Evolutionary conservation across 352 stramenopile genomes (phyloP).

Genomic region (Aphanomyces euteiches): DNA sequence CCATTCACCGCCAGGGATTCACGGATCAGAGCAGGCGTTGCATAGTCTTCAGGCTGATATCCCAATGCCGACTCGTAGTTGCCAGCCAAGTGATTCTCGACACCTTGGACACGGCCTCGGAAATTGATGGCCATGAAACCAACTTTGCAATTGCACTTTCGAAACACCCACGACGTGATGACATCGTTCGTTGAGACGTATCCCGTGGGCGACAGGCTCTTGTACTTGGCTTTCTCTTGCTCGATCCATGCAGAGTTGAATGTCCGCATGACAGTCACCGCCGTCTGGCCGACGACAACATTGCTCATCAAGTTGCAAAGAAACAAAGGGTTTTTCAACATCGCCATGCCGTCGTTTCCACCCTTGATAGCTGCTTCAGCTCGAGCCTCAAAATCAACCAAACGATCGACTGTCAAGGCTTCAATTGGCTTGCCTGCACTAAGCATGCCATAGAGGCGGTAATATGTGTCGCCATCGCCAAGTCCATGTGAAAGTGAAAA

Average conservation of each 20-base stretch:
- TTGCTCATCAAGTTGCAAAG: background rate
- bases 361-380: background rate
- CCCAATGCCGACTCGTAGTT: background rate
- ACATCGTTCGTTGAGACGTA: background rate
- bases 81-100: background rate
- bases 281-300: background rate
- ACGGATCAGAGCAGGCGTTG: background rate
- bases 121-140: background rate
- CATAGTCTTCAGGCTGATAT: background rate
- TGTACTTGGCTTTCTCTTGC: background rate
- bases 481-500: background rate
- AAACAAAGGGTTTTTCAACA: background rate
- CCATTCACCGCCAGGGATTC: background rate
- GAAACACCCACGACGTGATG: background rate
- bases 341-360: background rate
- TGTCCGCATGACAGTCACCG: background rate
- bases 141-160: background rate
- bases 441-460: background rate
- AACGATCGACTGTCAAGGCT: background rate
- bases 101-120: background rate
- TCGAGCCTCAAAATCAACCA: background rate
- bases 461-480: background rate
- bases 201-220: background rate
- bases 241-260: background rate
- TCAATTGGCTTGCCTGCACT: background rate